Evolutionary conservation across 306 rosid genomes (phyloP).

Genomic region (Cyclanthera cordifolia): DNA sequence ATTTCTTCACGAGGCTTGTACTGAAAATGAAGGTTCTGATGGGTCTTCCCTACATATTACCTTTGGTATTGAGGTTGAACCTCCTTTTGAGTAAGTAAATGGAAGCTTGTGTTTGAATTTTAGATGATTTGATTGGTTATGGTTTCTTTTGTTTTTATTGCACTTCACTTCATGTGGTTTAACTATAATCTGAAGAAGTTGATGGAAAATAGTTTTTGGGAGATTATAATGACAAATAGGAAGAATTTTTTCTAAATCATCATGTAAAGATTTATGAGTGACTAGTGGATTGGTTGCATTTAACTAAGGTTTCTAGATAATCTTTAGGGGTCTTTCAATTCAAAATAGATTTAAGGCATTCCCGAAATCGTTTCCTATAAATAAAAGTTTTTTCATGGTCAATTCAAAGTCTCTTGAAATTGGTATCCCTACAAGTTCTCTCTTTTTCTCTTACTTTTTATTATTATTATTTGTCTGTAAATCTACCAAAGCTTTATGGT

Average conservation of each 20-base stretch:
- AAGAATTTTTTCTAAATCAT: background rate
- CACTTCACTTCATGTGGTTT: conserved; percentile 37
- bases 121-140: background rate
- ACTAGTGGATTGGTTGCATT: background rate
- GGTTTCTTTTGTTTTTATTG: background rate
- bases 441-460: background rate
- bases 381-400: background rate
- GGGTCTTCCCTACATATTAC: conserved; percentile 67
- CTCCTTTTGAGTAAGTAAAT: conserved; percentile 73
- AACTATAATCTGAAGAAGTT: background rate
- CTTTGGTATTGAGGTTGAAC: conserved; percentile 75
- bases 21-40: conserved; percentile 25
- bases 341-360: background rate
- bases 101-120: background rate
- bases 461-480: background rate
- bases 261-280: background rate
- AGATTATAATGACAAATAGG: background rate
- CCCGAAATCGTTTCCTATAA: background rate
- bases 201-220: background rate
- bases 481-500: background rate
- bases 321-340: background rate
- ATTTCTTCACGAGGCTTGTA: conserved; percentile 68
- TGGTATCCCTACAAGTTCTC: background rate
- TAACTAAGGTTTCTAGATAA: background rate
- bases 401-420: background rate